Evolutionary conservation across 116 monocot genomes (phyloP).

Genomic region (Zostera marina): DNA sequence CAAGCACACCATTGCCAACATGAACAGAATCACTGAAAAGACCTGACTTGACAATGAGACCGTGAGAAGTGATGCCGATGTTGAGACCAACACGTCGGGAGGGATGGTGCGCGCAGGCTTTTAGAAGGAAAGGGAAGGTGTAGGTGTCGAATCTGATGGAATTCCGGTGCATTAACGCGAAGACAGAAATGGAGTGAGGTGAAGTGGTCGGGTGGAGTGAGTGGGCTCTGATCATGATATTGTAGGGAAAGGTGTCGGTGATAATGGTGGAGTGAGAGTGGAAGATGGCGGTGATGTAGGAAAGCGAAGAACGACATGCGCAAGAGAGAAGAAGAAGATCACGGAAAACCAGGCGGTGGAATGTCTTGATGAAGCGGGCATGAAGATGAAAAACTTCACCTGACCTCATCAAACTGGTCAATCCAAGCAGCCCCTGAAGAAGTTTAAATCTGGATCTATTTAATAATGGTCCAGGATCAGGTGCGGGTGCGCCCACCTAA

Average conservation of each 20-base stretch:
- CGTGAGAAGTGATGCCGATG: conserved; percentile 2
- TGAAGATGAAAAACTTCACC: conserved; percentile 3
- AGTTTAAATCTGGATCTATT: no score
- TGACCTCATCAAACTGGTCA: no score
- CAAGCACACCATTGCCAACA: conserved; percentile 6
- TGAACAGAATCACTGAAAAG: conserved; percentile 1
- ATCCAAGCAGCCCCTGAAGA: no score
- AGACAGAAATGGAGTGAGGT: conserved; percentile 3
- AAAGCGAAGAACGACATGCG: conserved; percentile 3
- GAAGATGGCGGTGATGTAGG: conserved; percentile 9
- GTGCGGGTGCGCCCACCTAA: no score
- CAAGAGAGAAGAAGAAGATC: conserved; percentile 16
- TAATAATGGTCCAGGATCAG: no score
- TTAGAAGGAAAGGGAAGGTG: conserved; percentile 19
- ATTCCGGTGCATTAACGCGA: conserved; percentile 11
- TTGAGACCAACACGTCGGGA: not conserved
- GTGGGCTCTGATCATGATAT: conserved; percentile 12
- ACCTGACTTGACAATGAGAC: conserved; percentile 5
- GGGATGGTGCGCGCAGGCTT: conserved; percentile 6
- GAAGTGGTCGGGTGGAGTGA: not conserved
- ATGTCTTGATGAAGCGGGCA: conserved; percentile 16
- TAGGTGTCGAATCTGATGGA: conserved; percentile 9
- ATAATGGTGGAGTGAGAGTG: conserved; percentile 3
- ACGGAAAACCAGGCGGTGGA: conserved; percentile 10
- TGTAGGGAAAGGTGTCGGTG: conserved; percentile 12